Evolutionary conservation across 495 filamentous ascomycete genomes (phyloP), one percentile per base, ranked within the genome.

Genomic region (Penicillium crystallinum): DNA sequence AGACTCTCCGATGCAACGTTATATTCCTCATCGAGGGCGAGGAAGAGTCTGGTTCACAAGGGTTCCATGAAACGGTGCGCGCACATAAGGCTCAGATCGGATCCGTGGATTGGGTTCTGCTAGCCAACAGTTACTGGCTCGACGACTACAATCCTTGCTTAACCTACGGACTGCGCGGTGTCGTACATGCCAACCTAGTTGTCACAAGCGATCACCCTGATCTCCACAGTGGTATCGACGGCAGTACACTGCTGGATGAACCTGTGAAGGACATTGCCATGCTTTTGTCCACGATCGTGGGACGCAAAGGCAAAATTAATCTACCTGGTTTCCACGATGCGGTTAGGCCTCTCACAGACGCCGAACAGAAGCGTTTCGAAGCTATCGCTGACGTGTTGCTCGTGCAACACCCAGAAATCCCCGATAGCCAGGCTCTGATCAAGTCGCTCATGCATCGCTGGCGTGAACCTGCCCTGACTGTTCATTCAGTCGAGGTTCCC

Each of bases 91-190:
- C 81, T n/a, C 75, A 87, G 15, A 93, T 98, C 55, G 93, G 93
- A 2, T 76, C 88, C 14, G 81, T 97, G 3, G 91, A 97, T 69
- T 97, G 90, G 77, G 91, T 98, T 34, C 70, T 98, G 1, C 70
- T 97, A 5, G 93, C 93, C 0, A 97, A 97, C 70, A 96, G 91
- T 68, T 97, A 98, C 72, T 98, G 93, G 93, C 78, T 98, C 2
- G 90, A 97, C 64, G 93, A 98, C 63, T 87, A 90, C 52, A 88
- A 91, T 6, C 93, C 93, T 1, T 97, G 93, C 66, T 72, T 98
- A 30, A 98, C 95, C 1, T 98, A 98, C 56, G 93, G 93, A 7
- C 76, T 96, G 3, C 80, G 93, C 42, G 93, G 93, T n/a, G 91
- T 97, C 22, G 85, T 98, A 14, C 91, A 97, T 64, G 92, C 91